A percentile compares a stretch with the other conserved stretches of the same genome.
Evolutionary conservation across 2,329 filamentous ascomycete genomes (phyloP).

Genomic region (Phoma herbarum): DNA sequence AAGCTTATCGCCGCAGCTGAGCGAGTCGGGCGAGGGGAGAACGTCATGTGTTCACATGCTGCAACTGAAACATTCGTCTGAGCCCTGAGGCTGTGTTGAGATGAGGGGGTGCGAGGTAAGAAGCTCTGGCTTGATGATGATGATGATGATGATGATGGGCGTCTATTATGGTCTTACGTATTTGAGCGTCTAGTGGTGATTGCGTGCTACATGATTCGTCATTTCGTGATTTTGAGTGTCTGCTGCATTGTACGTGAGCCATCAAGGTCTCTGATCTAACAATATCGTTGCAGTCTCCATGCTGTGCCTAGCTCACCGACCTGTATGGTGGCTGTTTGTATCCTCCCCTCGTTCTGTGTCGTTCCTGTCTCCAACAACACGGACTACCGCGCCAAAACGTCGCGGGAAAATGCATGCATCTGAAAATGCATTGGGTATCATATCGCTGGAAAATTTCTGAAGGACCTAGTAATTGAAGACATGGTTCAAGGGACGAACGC

Average conservation of each 20-base stretch:
- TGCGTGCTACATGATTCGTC: slow-evolving; percentile 6
- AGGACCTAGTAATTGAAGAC: not conserved
- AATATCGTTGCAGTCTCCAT: slow-evolving; percentile 22
- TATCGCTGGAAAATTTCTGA: slow-evolving; percentile 6
- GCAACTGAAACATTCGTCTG: slow-evolving; percentile 1
- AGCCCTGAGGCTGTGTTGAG: not conserved
- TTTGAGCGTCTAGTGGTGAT: slow-evolving; percentile 6
- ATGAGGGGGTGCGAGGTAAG: not conserved
- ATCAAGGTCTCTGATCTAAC: slow-evolving; percentile 7
- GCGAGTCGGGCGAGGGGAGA: not conserved
- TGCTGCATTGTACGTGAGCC: slow-evolving; percentile 23
- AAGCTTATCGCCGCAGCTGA: not conserved
- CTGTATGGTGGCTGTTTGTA: slow-evolving; percentile 7
- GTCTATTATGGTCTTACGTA: slow-evolving; percentile 16
- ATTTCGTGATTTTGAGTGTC: slow-evolving; percentile 16
- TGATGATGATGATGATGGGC: slow-evolving; percentile 2
- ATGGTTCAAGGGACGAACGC: slow-evolving; percentile 28
- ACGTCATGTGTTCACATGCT: slow-evolving; percentile 17
- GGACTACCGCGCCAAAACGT: slow-evolving; percentile 3
- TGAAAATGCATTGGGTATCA: slow-evolving; percentile 19
- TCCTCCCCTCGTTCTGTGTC: slow-evolving; percentile 11
- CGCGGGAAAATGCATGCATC: slow-evolving; percentile 8
- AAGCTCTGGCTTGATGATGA: not conserved
- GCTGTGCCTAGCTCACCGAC: slow-evolving; percentile 4
- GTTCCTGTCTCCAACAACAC: not conserved